Evolutionary conservation across 2,329 filamentous ascomycete genomes (phyloP), one percentile per base, ranked within the genome.

Genomic region (Fusarium floridanum): DNA sequence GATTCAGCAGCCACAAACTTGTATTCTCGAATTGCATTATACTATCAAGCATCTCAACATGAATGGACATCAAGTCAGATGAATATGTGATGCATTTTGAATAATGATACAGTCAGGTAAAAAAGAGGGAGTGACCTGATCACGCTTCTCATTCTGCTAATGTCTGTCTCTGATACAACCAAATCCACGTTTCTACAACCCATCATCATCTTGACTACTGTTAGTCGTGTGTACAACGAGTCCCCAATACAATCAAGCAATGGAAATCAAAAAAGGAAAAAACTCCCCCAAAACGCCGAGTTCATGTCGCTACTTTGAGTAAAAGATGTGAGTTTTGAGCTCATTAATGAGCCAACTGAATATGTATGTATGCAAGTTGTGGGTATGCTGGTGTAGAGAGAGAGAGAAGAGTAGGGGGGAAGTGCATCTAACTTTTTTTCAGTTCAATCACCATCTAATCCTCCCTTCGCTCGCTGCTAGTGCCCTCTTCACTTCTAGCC

Each of bases 271-370:
- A 27, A 16, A 17, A 0, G 2, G 22, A 9, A n/a, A 36, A 57
- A 34, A 65, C 62, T 37, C 62, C 62, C 57, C 53, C 45, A 48
- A 64, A 65, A 64, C 62, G 62, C 62, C 62, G 29, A 20, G 17
- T 48, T 65, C 62, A 60, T 65, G 53, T 65, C 62, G 62, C 62
- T 65, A 20, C 53, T 32, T 65, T n/a, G 37, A 57, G 16, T 59
- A 39, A 60, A 65, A 65, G 37, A 45, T 65, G 39, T 29, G 53
- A 14, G 37, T 60, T 45, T 59, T 45, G 16, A 22, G 45, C 61
- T 64, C 61, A 32, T 32, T 22, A 16, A 29, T 56, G 61, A 56
- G 45, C 61, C 36, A 39, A 64, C 11, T n/a, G 45, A 50, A 32
- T 62, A 36, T 50, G 37, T 27, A 63, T n/a, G 22, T 53, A 39